Evolutionary conservation across 2,329 filamentous ascomycete species (phyloP), one percentile per base, ranked within the genome.

Genomic region (Thielaviopsis euricoi): DNA sequence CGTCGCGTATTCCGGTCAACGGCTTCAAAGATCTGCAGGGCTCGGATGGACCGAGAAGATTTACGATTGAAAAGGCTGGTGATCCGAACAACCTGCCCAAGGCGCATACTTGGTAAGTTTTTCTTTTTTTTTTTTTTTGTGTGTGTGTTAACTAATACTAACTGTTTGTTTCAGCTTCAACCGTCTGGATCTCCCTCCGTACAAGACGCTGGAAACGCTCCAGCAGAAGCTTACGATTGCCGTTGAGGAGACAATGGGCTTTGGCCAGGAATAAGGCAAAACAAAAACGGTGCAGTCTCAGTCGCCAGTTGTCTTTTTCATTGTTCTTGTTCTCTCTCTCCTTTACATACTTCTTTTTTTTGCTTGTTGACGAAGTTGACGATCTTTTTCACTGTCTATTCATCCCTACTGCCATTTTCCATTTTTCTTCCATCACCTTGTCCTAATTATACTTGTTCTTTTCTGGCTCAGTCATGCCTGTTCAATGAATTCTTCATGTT

Each of bases 11-110:
- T 64, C 93, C 93, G 0, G 93, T 98, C 73, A 98, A 98, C 70
- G 93, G 93, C 7, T 98, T 98, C 80, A 98, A 98, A 74, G 93
- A 98, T 76, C 76, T 98, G 55, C 93, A 98, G 71, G 93, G 93
- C 48, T 95, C 89, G 64, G 93, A 98, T 69, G 93, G 93, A 3
- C 93, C 93, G 10, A 80, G 93, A 71, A 78, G 93, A 62, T 98
- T 98, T 67, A 98, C 93, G 0, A 97, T 98, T 70, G 93, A 98
- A 71, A 97, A 97, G 75, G 89, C 90, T 43, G 93, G 93, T 60
- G 93, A 97, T 68, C 76, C 90, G 56, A 82, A 78, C 61, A 95
- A 96, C 65, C 71, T 98, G 67, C 93, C 93, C 33, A 98, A 98
- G 74, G 93, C 89, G 61, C 93, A 98, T 70, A 98, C 93, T 65